A percentile compares a stretch with the other conserved stretches of the same genome.
Evolutionary conservation across 2,329 filamentous ascomycete species (phyloP).

Genomic region (Talaromyces amestolkiae): DNA sequence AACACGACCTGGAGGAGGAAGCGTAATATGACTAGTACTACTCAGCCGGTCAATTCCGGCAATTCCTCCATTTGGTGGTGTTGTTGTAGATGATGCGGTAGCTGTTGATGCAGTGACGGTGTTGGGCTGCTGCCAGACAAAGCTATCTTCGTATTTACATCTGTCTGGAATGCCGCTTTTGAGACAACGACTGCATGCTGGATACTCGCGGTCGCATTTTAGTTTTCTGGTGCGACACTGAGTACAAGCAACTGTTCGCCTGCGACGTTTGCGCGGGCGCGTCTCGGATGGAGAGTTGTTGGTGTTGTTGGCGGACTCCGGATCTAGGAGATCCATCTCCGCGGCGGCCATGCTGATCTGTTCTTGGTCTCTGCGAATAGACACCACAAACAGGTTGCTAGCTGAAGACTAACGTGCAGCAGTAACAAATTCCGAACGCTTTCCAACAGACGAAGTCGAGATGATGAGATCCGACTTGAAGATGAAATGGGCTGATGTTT

Average conservation of each 20-base stretch:
- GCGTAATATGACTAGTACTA: conserved; percentile 3
- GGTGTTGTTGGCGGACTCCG: conserved; percentile 3
- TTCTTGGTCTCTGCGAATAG: too few relatives aligned
- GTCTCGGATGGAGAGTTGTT: conserved; percentile 8
- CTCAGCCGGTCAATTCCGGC: neutral
- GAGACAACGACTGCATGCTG: conserved; percentile 39
- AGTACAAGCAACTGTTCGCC: conserved; percentile 42
- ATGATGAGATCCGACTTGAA: neutral
- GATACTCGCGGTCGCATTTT: conserved; percentile 44
- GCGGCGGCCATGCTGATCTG: neutral
- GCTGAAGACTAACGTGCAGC: neutral
- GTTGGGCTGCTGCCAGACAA: conserved; percentile 40
- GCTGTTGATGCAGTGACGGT: conserved; percentile 28
- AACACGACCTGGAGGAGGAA: conserved; percentile 13
- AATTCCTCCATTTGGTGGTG: neutral
- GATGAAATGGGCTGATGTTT: neutral
- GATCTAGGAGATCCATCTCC: conserved; percentile 11
- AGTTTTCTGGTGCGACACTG: conserved; percentile 44
- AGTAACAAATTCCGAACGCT: neutral
- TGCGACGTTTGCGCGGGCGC: conserved; percentile 37
- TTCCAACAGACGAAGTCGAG: neutral
- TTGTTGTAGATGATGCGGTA: neutral
- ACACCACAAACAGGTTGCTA: neutral
- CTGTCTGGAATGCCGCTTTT: conserved; percentile 37
- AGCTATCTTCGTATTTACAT: conserved; percentile 43